A percentile compares a stretch with the other conserved stretches of the same genome.
Evolutionary conservation across 305 asterid genomes (phyloP).

Genomic region (Plantago rigida): DNA sequence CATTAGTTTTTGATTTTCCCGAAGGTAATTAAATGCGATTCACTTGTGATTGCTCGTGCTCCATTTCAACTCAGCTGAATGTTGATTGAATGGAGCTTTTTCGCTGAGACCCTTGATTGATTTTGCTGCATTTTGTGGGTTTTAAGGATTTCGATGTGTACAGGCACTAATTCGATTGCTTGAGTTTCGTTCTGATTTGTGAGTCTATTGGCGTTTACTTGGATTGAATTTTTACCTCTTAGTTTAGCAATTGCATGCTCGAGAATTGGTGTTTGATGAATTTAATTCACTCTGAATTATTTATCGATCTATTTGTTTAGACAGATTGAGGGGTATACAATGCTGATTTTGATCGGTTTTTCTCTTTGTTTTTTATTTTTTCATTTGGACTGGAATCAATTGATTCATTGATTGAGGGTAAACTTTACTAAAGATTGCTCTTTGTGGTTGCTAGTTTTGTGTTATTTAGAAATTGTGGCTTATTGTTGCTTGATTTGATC

Average conservation of each 20-base stretch:
- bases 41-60: not conserved
- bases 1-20: not conserved
- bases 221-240: not conserved
- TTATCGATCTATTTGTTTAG: not conserved
- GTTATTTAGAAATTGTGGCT: not conserved
- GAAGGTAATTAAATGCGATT: not conserved
- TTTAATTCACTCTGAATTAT: not conserved
- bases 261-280: not conserved
- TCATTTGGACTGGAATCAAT: not conserved
- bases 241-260: not conserved
- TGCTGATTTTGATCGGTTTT: not conserved
- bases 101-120: not conserved
- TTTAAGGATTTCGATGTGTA: not conserved
- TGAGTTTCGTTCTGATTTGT: not conserved
- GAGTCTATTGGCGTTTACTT: not conserved
- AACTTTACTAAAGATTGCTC: not conserved
- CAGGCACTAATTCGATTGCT: not conserved
- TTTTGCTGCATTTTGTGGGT: not conserved
- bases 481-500: not conserved
- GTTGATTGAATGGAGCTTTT: not conserved
- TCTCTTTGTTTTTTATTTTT: too few relatives aligned
- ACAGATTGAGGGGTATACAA: not conserved
- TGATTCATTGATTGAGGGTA: not conserved
- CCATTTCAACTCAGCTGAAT: not conserved
- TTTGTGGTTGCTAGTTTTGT: not conserved